Base-by-base conservation (phyloP, 2,329 filamentous ascomycete species). In the Penicillium sp. region DNA sequence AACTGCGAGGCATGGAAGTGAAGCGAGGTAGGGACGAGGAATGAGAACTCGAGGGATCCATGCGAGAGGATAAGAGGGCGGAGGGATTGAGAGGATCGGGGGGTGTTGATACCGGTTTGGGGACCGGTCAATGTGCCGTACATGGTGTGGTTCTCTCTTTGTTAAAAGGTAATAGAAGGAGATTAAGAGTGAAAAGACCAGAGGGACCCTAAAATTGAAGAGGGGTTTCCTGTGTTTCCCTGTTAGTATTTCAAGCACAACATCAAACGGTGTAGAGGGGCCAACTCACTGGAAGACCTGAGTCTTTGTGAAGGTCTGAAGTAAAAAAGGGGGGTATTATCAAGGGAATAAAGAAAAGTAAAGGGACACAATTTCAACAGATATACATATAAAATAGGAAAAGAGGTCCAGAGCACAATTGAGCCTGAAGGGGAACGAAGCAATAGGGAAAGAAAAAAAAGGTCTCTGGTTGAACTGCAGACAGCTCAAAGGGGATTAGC, bases 1-100 rank as follows among this genome's bases (percentile, higher is more conserved):
- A 97, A 84, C 80, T 96, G 91, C 60, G 92, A 89, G 69, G 94
- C 94, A 77, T 94, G 93, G 82, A 95, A 99, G 80, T 99, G 94
- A 63, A 97, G 86, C 71, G 88, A 90, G 68, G 94, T 97, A 58
- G 94, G 93, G 73, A 99, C 90, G 72, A 97, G 88, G 76, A 99
- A 94, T 54, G 91, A 93, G 72, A 95, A 91, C 77, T 99, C 94
- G 79, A 99, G 92, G 55, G 91, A 91, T 75, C 95, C 94, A 78
- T 99, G 94, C 66, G 87, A 85, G 72, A 99, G 85, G 70, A 90
- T 91, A 73, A 99, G 86, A 63, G 94, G 93, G 67, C 94, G 90
- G 66, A 97, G 87, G 64, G 93, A 96, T 66, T 92, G 88, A 69
- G 90, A 94, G 57, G 93, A 96, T 80, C 94, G 89, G 69, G 94